These are phyloP conservation scores for Stephania yunnanensis DNA, from an alignment of 164 flowering plant species.

Conservation along the genomic window DNA sequence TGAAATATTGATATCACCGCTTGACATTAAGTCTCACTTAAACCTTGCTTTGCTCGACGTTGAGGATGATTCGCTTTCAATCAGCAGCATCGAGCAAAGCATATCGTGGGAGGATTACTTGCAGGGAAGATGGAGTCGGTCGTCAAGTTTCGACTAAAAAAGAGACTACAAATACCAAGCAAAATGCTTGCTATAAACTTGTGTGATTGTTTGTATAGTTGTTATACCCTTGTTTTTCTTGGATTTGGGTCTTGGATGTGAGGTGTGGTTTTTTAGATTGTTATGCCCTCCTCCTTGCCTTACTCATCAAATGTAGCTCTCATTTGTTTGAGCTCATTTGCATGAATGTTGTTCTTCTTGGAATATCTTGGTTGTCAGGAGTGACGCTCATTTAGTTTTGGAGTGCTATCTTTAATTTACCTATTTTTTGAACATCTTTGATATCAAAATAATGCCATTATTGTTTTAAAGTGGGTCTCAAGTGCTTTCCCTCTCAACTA, in stretches of 20 bases:
- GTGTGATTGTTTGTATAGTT: conserved; percentile 17
- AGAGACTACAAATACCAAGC: conserved; percentile 9
- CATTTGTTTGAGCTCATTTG: conserved; percentile 12
- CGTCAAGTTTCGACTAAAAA: conserved; percentile 66
- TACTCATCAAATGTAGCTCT: background rate
- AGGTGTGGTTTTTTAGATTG: conserved; percentile 38
- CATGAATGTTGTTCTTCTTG: background rate
- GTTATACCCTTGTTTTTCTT: background rate
- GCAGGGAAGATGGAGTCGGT: conserved; percentile 81
- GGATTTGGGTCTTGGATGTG: conserved; percentile 50
- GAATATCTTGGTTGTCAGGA: background rate
- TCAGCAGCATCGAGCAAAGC: conserved; percentile 57
- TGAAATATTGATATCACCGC: conserved; percentile 32
- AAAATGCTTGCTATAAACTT: background rate
- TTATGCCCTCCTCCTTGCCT: conserved; percentile 61
- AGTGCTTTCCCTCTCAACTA: background rate
- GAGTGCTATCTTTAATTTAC: background rate
- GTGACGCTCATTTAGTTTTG: background rate
- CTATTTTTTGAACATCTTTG: background rate
- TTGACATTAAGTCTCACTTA: conserved; percentile 65
- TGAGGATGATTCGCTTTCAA: conserved; percentile 67
- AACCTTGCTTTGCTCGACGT: conserved; percentile 81
- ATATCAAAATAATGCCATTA: no score
- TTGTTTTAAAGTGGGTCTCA: background rate
- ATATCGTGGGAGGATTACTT: conserved; percentile 76